A percentile compares a stretch with the other conserved stretches of the same genome.
These are phyloP conservation scores for Salix suchowensis DNA, from an alignment of 345 rosid species.

Conservation along the genomic window DNA sequence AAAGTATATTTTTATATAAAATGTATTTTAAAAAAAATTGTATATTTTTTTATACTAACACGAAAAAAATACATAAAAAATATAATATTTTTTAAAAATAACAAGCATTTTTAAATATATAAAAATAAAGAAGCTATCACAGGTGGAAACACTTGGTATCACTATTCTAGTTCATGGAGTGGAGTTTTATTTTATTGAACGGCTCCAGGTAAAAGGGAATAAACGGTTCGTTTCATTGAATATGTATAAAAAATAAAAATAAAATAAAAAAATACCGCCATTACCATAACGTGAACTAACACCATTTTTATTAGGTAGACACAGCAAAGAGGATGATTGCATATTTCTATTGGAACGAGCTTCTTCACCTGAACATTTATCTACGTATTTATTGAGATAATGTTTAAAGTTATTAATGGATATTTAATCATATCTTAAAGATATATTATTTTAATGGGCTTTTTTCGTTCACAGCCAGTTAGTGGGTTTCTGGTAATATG, in stretches of 20 bases:
- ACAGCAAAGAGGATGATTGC: conserved; percentile 4
- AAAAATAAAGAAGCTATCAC: no score
- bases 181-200: conserved; percentile 21
- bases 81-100: no score
- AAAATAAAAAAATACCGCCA: background rate
- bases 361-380: background rate
- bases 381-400: no score
- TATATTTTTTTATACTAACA: no score
- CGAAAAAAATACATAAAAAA: no score
- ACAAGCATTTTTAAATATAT: no score
- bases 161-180: background rate
- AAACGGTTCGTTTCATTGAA: background rate
- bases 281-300: conserved; percentile 6
- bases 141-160: no score
- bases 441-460: background rate
- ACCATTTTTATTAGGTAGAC: conserved; percentile 28
- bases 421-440: conserved; percentile 12
- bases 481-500: conserved; percentile 7
- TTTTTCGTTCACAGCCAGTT: background rate
- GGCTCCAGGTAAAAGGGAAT: conserved; percentile 38
- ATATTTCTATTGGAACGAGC: background rate
- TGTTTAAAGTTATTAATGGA: background rate
- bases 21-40: no score
- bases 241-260: background rate
- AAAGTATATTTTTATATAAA: no score